These are phyloP conservation scores for Suhomyces faveliae DNA, from an alignment of 805 yeast genomes.

Conservation along the genomic window DNA sequence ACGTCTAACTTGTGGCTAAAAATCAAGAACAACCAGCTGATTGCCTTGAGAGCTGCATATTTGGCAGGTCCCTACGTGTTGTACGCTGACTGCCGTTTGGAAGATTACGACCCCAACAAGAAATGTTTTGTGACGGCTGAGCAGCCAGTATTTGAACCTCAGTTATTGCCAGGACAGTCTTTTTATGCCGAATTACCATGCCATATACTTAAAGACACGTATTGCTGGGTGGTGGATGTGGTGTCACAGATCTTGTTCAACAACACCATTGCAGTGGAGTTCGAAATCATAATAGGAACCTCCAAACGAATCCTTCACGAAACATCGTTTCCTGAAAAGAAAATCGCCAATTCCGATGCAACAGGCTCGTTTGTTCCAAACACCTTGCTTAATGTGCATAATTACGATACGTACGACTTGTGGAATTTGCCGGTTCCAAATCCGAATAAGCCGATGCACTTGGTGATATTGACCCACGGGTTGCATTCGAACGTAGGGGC, in stretches of 20 bases:
- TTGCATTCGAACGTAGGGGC: constrained; percentile 86
- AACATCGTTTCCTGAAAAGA: constrained; percentile 23
- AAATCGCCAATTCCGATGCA: constrained; percentile 23
- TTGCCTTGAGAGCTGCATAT: constrained; percentile 77
- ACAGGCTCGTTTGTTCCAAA: constrained; percentile 26
- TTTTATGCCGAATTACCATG: constrained; percentile 59
- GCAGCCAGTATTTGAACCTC: constrained; percentile 74
- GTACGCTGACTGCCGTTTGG: constrained; percentile 77
- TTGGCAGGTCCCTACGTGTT: constrained; percentile 86
- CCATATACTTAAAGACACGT: constrained; percentile 56
- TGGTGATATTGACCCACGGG: constrained; percentile 88
- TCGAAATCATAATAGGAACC: constrained; percentile 56
- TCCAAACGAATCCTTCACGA: constrained; percentile 38
- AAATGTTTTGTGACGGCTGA: constrained; percentile 67
- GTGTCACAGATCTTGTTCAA: constrained; percentile 77
- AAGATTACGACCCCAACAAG: constrained; percentile 55
- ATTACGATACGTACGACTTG: constrained; percentile 60
- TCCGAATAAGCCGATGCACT: constrained; percentile 62
- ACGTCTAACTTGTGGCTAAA: constrained; percentile 46
- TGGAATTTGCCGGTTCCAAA: constrained; percentile 68
- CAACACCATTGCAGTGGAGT: constrained; percentile 64
- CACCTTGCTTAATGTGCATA: constrained; percentile 44
- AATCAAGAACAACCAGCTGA: constrained; percentile 68
- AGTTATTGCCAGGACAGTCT: constrained; percentile 65
- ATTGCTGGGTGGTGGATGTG: constrained; percentile 79